Percentiles rank a stretch among this genome's conserved stretches.
Evolutionary conservation across 441 rosid species (phyloP).

Genomic region (Gossypium armourianum): DNA sequence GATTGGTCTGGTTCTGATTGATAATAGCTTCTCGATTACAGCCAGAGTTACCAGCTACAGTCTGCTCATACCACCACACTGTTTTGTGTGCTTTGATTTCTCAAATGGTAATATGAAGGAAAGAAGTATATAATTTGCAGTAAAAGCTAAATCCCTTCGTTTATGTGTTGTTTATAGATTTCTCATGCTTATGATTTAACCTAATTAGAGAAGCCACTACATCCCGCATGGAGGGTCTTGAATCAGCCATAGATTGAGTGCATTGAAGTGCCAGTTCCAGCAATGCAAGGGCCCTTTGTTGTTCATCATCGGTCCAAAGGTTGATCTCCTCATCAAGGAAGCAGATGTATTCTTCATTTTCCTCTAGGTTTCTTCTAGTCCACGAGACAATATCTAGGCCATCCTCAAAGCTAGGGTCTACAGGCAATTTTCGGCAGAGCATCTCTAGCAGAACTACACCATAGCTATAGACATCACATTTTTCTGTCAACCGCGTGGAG

Average conservation of each 20-base stretch:
- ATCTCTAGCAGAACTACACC: constrained; percentile 28
- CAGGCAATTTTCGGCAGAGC: constrained; percentile 25
- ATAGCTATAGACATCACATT: constrained; percentile 26
- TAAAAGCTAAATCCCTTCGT: neutral
- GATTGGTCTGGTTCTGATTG: neutral
- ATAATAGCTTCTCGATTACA: neutral
- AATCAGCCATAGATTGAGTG: constrained; percentile 23
- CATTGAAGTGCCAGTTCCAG: constrained; percentile 30
- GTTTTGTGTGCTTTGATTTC: neutral
- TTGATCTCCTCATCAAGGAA: constrained; percentile 28
- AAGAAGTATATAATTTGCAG: neutral
- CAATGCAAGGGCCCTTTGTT: constrained; percentile 22
- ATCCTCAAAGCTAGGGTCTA: constrained; percentile 29
- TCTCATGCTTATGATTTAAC: constrained; percentile 19
- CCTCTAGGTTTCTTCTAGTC: constrained; percentile 19
- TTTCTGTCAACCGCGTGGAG: constrained; percentile 23
- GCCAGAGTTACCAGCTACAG: neutral
- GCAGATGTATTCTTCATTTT: constrained; percentile 21
- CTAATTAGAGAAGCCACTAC: constrained; percentile 25
- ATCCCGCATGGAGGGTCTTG: constrained; percentile 33
- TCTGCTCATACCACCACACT: neutral
- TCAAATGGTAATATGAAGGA: neutral
- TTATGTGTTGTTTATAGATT: neutral
- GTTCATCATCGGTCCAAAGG: constrained; percentile 24
- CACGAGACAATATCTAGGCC: constrained; percentile 21